Conservation (phyloP, 2,329 filamentous ascomycete species). For the Sclerotinia trifoliorum region DNA sequence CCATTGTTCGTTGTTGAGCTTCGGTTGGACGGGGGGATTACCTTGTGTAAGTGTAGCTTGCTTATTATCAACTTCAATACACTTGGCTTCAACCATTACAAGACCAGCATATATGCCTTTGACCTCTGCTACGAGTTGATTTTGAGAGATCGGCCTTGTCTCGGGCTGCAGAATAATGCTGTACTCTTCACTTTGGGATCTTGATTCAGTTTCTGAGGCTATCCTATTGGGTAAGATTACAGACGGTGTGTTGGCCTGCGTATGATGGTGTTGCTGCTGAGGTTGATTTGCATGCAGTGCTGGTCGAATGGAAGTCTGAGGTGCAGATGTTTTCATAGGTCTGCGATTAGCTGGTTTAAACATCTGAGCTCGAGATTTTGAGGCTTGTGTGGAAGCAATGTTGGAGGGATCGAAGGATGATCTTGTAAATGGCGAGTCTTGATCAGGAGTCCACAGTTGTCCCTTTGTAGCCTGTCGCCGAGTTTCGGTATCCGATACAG, state of each 20-base stretch:
- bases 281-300: neutral
- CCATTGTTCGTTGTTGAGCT: constrained; percentile 70
- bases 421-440: constrained; percentile 27
- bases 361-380: constrained; percentile 29
- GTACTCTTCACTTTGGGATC: constrained; percentile 59
- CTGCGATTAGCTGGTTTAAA: constrained; percentile 28
- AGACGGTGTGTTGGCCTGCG: neutral
- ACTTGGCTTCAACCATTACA: constrained; percentile 82
- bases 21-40: constrained; percentile 43
- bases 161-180: constrained; percentile 50
- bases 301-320: constrained; percentile 16
- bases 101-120: constrained; percentile 71
- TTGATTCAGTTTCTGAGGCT: neutral
- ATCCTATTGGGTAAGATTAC: constrained; percentile 14
- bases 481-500: constrained; percentile 24
- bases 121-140: constrained; percentile 37
- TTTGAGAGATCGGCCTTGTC: constrained; percentile 45
- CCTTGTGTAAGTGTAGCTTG: constrained; percentile 54
- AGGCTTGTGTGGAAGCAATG: constrained; percentile 33
- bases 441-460: constrained; percentile 36
- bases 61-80: constrained; percentile 75
- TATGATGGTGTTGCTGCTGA: constrained; percentile 11
- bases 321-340: constrained; percentile 16
- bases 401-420: constrained; percentile 35
- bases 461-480: constrained; percentile 27